Percentiles rank a stretch among this genome's conserved stretches.
These are phyloP conservation scores for Hirsutella minnesotensis DNA, from an alignment of 2,329 filamentous ascomycete species.

Conservation along the genomic window DNA sequence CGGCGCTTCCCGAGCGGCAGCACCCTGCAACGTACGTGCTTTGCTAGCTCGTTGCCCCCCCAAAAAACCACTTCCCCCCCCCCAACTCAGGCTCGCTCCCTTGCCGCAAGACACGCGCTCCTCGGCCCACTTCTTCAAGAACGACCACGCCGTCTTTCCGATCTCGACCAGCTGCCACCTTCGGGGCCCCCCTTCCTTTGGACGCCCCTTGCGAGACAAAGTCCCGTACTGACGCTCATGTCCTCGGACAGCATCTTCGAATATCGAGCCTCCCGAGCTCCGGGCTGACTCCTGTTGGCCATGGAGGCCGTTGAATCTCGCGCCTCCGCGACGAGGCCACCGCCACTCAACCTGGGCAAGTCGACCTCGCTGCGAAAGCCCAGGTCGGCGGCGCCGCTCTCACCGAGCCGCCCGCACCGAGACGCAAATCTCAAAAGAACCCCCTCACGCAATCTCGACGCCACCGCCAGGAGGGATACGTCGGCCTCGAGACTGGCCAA, in stretches of 20 bases:
- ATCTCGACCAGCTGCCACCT: background rate
- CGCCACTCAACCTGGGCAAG: slow-evolving; percentile 3
- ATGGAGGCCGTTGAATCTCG: slow-evolving; percentile 12
- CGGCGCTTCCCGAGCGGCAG: background rate
- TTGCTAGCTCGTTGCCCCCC: background rate
- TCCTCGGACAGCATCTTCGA: slow-evolving; percentile 1
- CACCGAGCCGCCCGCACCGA: slow-evolving; percentile 2
- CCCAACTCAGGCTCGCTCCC: background rate
- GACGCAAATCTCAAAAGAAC: slow-evolving; percentile 4
- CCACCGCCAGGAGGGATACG: slow-evolving; percentile 5
- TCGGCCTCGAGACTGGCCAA: slow-evolving; percentile 3
- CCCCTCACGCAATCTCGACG: background rate
- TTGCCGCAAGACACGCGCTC: background rate
- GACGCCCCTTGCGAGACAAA: background rate
- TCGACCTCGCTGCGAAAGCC: background rate
- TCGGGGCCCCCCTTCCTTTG: background rate
- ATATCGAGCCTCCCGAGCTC: slow-evolving; percentile 7
- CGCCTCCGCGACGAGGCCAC: slow-evolving; percentile 6
- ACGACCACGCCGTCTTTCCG: background rate
- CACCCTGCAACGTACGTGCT: background rate
- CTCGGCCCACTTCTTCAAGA: background rate
- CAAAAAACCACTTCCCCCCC: background rate
- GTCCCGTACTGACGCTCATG: background rate
- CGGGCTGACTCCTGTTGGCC: slow-evolving; percentile 5
- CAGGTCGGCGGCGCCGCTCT: slow-evolving; percentile 2